These are phyloP conservation scores for Colletotrichum liriopes DNA, from an alignment of 2,329 filamentous ascomycete species.

Conservation along the genomic window DNA sequence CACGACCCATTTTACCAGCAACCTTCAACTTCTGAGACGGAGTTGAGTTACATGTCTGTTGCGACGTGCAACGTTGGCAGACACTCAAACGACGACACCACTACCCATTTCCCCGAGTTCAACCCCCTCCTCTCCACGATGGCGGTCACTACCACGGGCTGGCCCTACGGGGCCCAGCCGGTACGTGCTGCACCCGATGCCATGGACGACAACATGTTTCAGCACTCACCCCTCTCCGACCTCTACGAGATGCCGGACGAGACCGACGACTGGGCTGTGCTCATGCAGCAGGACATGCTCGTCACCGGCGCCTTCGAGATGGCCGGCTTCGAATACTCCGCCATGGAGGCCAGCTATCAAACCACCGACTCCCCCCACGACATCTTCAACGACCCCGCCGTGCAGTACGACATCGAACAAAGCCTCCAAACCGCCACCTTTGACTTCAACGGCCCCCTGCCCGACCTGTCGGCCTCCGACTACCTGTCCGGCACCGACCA, in stretches of 20 bases:
- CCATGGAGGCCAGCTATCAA: slow-evolving; percentile 8
- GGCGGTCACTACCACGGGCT: slow-evolving; percentile 34
- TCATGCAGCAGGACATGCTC: slow-evolving; percentile 38
- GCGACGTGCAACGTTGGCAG: slow-evolving; percentile 25
- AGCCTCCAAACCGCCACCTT: slow-evolving; percentile 24
- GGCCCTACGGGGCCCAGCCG: slow-evolving; percentile 31
- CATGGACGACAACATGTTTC: slow-evolving; percentile 35
- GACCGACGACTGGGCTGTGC: slow-evolving; percentile 33
- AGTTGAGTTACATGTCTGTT: slow-evolving; percentile 25
- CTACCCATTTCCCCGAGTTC: slow-evolving; percentile 13
- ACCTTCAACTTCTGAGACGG: slow-evolving; percentile 25
- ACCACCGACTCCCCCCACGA: slow-evolving; percentile 17
- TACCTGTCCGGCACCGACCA: slow-evolving; percentile 37
- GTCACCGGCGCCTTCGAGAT: slow-evolving; percentile 32
- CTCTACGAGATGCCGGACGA: slow-evolving; percentile 34
- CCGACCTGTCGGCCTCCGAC: slow-evolving; percentile 33
- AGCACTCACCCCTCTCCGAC: slow-evolving; percentile 37
- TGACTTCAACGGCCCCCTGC: slow-evolving; percentile 34
- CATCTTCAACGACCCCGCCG: slow-evolving; percentile 30
- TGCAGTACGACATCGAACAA: slow-evolving; percentile 33
- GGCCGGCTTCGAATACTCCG: slow-evolving; percentile 7
- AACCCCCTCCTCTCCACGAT: slow-evolving; percentile 18
- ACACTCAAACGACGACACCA: slow-evolving; percentile 17
- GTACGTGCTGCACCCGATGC: slow-evolving; percentile 36
- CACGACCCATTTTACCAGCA: slow-evolving; percentile 19